Evolutionary conservation across 129 eudicot genomes (phyloP).

Genomic region (sunflower (Helianthus annuus)): HanXRQr2.0-SUNRISE NC_035439.2:132485633-132486132

Average conservation of each 20-base stretch:
- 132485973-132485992: slow-evolving; percentile 7
- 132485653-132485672: too few species aligned
- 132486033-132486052: slow-evolving; percentile 34
- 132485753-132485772: too few species aligned
- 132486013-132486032: neutral
- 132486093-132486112: slow-evolving; percentile 69
- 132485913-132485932: slow-evolving; percentile 15
- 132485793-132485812: neutral
- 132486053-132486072: slow-evolving; percentile 43
- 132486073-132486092: slow-evolving; percentile 68
- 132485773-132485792: neutral
- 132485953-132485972: slow-evolving; percentile 22
- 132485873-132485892: slow-evolving; percentile 22
- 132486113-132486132: slow-evolving; percentile 75
- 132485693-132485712: too few species aligned
- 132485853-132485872: slow-evolving; percentile 15
- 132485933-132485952: slow-evolving; percentile 3
- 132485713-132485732: too few species aligned
- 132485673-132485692: too few species aligned
- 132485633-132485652: too few species aligned
- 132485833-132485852: slow-evolving; percentile 33
- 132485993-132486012: neutral
- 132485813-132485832: slow-evolving; percentile 2
- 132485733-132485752: too few species aligned
- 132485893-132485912: slow-evolving; percentile 4